phyloP scores from a whole-genome alignment of 2,329 filamentous ascomycete genomes.

The Epichloe bromicola region DNA sequence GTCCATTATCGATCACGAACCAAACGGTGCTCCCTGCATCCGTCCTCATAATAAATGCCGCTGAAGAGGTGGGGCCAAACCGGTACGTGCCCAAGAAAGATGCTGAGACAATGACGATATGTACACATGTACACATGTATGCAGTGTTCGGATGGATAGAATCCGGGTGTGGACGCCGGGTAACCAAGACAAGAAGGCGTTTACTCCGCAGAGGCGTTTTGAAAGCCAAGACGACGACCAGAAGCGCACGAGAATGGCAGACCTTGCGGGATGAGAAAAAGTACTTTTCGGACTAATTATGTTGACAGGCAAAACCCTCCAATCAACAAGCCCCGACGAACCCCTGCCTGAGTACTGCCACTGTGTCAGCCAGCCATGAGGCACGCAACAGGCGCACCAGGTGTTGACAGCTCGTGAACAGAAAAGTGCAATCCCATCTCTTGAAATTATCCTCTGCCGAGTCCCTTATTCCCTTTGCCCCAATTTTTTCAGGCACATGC shows the following conservation, averaged over 20 bases:
- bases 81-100: background rate
- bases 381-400: too few relatives aligned
- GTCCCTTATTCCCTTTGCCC: too few relatives aligned
- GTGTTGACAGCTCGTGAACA: too few relatives aligned
- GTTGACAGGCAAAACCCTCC: background rate
- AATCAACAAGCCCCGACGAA: background rate
- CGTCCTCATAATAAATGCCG: background rate
- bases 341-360: too few relatives aligned
- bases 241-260: background rate
- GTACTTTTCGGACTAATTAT: background rate
- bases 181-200: background rate
- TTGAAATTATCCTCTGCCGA: too few relatives aligned
- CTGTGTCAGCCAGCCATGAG: too few relatives aligned
- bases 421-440: too few relatives aligned
- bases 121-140: too few relatives aligned
- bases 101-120: background rate
- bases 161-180: background rate
- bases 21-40: background rate
- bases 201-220: background rate
- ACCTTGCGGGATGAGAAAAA: background rate
- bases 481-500: too few relatives aligned
- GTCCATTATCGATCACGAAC: background rate
- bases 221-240: background rate
- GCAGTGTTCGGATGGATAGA: background rate
- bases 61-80: background rate